Conservation (phyloP, 1,284 basidiomycete genomes). For the Heterobasidion parviporum region DNA sequence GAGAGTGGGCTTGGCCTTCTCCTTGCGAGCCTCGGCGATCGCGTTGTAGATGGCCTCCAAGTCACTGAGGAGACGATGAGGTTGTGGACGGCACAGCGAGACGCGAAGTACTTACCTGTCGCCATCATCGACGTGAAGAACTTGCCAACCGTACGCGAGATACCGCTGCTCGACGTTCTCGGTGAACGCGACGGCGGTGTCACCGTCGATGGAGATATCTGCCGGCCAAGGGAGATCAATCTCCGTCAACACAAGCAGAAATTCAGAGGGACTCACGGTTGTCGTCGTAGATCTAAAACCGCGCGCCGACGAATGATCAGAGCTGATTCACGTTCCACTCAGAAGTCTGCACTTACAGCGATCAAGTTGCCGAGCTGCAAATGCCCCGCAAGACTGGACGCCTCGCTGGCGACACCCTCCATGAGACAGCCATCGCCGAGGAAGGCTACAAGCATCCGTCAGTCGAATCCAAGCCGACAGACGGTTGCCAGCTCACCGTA, state of each 20-base stretch:
- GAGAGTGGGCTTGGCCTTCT: slow-evolving; percentile 80
- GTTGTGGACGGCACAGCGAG: not conserved
- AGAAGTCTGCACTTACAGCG: slow-evolving; percentile 45
- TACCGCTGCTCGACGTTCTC: slow-evolving; percentile 89
- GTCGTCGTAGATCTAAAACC: slow-evolving; percentile 74
- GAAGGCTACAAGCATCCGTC: slow-evolving; percentile 49
- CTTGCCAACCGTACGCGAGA: slow-evolving; percentile 90
- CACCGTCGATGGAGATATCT: slow-evolving; percentile 96
- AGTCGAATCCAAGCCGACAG: slow-evolving; percentile 9
- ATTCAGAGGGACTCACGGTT: slow-evolving; percentile 49
- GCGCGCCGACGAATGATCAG: slow-evolving; percentile 5
- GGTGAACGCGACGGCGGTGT: slow-evolving; percentile 89
- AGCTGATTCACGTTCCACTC: slow-evolving; percentile 5
- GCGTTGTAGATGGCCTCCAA: slow-evolving; percentile 74
- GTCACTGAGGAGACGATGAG: slow-evolving; percentile 41
- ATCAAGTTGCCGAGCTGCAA: slow-evolving; percentile 90
- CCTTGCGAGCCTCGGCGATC: slow-evolving; percentile 70
- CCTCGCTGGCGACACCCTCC: slow-evolving; percentile 91
- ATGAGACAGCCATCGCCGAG: slow-evolving; percentile 93
- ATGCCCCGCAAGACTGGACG: slow-evolving; percentile 88
- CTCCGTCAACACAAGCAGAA: not conserved
- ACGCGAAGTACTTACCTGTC: slow-evolving; percentile 52
- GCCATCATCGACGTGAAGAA: slow-evolving; percentile 77
- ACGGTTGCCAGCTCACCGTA: slow-evolving; percentile 44
- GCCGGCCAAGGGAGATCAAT: slow-evolving; percentile 2